phyloP scores from a whole-genome alignment of 2,329 filamentous ascomycete genomes.

The Nemania sp. region DNA sequence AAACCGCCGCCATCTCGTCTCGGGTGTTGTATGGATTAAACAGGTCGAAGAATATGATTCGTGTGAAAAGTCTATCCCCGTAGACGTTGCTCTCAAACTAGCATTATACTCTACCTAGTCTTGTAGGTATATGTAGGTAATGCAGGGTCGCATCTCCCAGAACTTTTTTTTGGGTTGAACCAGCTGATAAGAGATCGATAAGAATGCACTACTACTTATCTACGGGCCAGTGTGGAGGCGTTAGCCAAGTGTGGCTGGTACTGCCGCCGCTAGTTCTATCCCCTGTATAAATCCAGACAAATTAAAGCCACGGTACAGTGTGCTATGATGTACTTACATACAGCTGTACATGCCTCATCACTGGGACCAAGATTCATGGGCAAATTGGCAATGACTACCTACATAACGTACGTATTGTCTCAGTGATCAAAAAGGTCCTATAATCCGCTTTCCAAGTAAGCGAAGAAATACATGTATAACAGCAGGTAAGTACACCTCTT shows the following conservation, averaged over 20 bases:
- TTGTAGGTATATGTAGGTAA: not conserved
- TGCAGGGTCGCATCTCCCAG: conserved; percentile 18
- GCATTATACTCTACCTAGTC: conserved; percentile 1
- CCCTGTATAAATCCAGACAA: conserved; percentile 12
- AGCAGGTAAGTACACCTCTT: too few relatives aligned
- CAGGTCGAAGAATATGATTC: not conserved
- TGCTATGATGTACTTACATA: not conserved
- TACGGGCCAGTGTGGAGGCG: conserved; percentile 1
- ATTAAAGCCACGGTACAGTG: conserved; percentile 20
- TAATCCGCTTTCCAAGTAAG: not conserved
- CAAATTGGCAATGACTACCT: not conserved
- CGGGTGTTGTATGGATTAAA: not conserved
- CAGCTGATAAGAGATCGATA: conserved; percentile 38
- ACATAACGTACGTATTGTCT: not conserved
- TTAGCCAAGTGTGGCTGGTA: conserved; percentile 18
- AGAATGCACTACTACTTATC: conserved; percentile 30
- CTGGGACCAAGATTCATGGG: conserved; percentile 1
- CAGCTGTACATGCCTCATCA: not conserved
- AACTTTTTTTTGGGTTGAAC: conserved; percentile 38
- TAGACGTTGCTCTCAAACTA: conserved; percentile 11
- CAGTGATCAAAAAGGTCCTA: not conserved
- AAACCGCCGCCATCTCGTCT: conserved; percentile 74
- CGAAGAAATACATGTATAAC: not conserved
- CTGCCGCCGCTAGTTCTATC: not conserved
- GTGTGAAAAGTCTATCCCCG: not conserved